Evolutionary conservation across 2,329 filamentous ascomycete species (phyloP).

Genomic region (Pseudocercospora crystallina): DNA sequence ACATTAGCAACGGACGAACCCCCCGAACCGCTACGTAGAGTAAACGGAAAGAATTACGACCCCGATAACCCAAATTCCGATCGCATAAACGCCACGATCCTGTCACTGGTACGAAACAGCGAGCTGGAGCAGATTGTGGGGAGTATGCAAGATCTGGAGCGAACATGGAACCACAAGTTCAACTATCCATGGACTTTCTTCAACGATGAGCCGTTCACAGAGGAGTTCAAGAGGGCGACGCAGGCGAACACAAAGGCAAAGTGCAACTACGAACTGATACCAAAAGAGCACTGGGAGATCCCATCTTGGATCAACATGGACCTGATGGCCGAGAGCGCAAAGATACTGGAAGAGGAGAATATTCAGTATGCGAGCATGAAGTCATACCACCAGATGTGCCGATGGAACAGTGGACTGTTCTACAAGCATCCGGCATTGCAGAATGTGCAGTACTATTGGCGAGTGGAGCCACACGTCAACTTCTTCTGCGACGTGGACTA

Average conservation of each 20-base stretch:
- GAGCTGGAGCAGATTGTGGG: constrained; percentile 81
- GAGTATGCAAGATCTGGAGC: constrained; percentile 87
- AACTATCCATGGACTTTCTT: constrained; percentile 99
- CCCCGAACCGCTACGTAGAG: constrained; percentile 70
- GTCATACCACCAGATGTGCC: constrained; percentile 98
- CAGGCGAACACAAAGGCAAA: constrained; percentile 82
- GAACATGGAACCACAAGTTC: constrained; percentile 97
- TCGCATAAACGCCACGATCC: constrained; percentile 88
- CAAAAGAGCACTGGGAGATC: constrained; percentile 90
- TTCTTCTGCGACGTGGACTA: constrained; percentile 99
- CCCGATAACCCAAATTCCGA: constrained; percentile 72
- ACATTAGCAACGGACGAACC: constrained; percentile 68
- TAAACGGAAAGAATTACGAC: constrained; percentile 70
- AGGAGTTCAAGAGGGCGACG: constrained; percentile 87
- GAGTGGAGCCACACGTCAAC: constrained; percentile 96
- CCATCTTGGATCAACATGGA: constrained; percentile 91
- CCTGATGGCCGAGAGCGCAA: constrained; percentile 79
- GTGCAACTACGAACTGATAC: constrained; percentile 82
- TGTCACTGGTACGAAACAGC: constrained; percentile 88
- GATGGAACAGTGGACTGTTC: constrained; percentile 98
- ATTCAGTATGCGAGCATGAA: constrained; percentile 88
- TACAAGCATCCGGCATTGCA: constrained; percentile 90
- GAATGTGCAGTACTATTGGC: constrained; percentile 91
- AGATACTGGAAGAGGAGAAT: constrained; percentile 76
- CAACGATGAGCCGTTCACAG: constrained; percentile 90